Evolutionary conservation across 768 basidiomycete species (phyloP).

Genomic region (Trametes meyenii): DNA sequence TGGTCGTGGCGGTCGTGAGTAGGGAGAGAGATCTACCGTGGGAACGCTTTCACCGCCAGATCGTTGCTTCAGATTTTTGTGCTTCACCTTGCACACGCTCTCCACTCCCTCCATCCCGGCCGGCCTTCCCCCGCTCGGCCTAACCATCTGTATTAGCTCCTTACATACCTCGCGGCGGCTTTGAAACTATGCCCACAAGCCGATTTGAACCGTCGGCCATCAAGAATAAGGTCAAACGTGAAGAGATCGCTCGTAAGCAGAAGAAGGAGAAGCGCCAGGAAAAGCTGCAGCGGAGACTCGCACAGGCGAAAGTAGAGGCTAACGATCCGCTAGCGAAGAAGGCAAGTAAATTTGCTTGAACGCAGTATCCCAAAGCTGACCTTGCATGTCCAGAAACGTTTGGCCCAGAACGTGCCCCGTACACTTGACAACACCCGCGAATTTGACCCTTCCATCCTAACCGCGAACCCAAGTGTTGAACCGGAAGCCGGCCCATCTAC

Average conservation of each 20-base stretch:
- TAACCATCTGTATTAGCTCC: not conserved
- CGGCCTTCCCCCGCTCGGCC: not conserved
- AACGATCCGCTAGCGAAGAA: slow-evolving; percentile 78
- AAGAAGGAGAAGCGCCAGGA: slow-evolving; percentile 80
- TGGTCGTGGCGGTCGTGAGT: slow-evolving; percentile 26
- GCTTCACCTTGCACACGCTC: not conserved
- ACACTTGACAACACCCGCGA: slow-evolving; percentile 95
- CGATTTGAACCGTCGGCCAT: slow-evolving; percentile 70
- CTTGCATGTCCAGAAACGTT: slow-evolving; percentile 60
- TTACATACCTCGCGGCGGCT: not conserved
- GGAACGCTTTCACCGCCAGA: slow-evolving; percentile 20
- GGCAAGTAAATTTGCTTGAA: slow-evolving; percentile 42
- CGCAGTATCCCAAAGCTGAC: too few species aligned
- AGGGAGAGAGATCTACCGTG: slow-evolving; percentile 24
- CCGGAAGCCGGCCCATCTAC: slow-evolving; percentile 18
- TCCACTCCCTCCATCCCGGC: not conserved
- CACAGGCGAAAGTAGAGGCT: slow-evolving; percentile 74
- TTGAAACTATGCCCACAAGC: slow-evolving; percentile 50
- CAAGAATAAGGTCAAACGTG: slow-evolving; percentile 87
- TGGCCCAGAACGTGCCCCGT: slow-evolving; percentile 81
- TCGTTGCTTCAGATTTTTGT: slow-evolving; percentile 21
- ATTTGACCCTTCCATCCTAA: slow-evolving; percentile 70
- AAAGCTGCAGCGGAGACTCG: slow-evolving; percentile 81
- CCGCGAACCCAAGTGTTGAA: slow-evolving; percentile 48
- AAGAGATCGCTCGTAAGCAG: slow-evolving; percentile 69